Evolutionary conservation across 495 filamentous ascomycete species (phyloP), one percentile per base, ranked within the genome.

Genomic region (Platismatia glauca): DNA sequence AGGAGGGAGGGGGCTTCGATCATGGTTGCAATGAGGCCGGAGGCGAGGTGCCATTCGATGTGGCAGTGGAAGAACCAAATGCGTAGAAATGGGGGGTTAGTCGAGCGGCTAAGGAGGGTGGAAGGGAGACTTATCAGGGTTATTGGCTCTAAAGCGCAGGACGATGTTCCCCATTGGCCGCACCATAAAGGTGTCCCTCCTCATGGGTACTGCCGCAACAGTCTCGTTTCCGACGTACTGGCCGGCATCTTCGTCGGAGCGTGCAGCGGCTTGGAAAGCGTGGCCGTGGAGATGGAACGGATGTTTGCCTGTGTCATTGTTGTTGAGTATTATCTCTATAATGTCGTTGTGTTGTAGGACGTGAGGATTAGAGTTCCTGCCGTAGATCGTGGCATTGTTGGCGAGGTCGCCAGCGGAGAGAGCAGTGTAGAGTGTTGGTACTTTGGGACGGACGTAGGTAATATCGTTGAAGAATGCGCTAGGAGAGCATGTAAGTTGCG

Each of bases 271-370:
- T 70, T 91, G 89, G 77, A 93, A 91, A 62, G 80, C 77, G 73
- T 91, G 89, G 6, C 89, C 89, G 77, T 92, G 89, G 5, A 93
- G 77, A 75, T 93, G 89, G 79, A 91, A 91, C 3, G 89, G 89
- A 71, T 93, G 89, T 56, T 79, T 84, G 57, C 86, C 86, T 0
- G 80, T 64, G 66, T 91, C 88, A 27, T 79, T 66, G 69, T 90
- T 93, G 82, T 93, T 91, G 31, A 93, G 64, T 20, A 90, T 72
- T 52, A 93, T 85, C 59, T 93, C 85, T 55, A 91, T 77, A 27
- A 89, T 72, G 48, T 91, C 74, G 59, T 78, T 78, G 60, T 84
- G 81, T 5, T 84, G 70, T 2, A 91, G 78, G 31, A 91, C 74
- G 70, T 84, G 86, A 7, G 84, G 65, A 69, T 91, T 80, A 11